Conservation (phyloP, 169 alveolate species). For the Babesia ovis region DNA sequence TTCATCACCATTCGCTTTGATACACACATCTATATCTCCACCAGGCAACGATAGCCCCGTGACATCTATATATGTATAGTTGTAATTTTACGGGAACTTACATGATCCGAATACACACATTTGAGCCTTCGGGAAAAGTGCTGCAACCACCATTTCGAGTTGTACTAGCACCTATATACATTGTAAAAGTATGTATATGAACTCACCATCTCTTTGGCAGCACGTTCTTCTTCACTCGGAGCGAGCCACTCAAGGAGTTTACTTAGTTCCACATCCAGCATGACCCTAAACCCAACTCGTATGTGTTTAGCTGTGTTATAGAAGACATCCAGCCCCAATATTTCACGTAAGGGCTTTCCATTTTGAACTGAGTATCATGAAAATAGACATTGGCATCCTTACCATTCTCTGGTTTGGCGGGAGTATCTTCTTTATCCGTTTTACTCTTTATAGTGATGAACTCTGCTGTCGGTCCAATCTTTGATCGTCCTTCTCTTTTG, state of each 20-base stretch:
- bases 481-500: conserved; percentile 12
- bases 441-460: conserved; percentile 24
- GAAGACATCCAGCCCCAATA: conserved; percentile 36
- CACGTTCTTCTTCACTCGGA: conserved; percentile 61
- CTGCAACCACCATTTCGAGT: conserved; percentile 52
- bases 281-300: conserved; percentile 28
- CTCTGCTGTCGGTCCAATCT: conserved; percentile 24
- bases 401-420: conserved; percentile 1
- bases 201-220: conserved; percentile 52
- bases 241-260: conserved; percentile 57
- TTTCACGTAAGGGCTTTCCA: conserved; percentile 11
- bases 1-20: conserved; percentile 44
- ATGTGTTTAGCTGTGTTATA: conserved; percentile 1
- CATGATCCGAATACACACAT: conserved; percentile 65
- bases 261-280: conserved; percentile 56
- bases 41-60: conserved; percentile 69
- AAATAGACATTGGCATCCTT: neutral
- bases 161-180: conserved; percentile 34
- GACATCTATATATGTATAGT: conserved; percentile 20
- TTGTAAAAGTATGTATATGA: too few relatives aligned
- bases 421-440: neutral
- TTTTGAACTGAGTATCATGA: neutral
- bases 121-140: conserved; percentile 59
- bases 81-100: neutral
- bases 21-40: conserved; percentile 60